These are phyloP conservation scores for Fusarium denticulatum DNA, from an alignment of 2,329 filamentous ascomycete species.

Conservation along the genomic window DNA sequence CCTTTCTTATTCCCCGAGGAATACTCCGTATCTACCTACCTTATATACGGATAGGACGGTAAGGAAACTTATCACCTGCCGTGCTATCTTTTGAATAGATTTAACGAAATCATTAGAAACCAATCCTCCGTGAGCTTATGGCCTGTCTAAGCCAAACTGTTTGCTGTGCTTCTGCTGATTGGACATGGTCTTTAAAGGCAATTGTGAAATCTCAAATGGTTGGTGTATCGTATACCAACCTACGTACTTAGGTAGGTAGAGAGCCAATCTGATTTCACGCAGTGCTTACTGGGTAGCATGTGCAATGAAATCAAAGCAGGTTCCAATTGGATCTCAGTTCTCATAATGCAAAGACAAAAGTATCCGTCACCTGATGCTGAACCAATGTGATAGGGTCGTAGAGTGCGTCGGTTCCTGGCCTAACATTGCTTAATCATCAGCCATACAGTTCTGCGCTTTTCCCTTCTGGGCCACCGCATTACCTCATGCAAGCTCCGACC, in stretches of 20 bases:
- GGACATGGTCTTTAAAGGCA: neutral
- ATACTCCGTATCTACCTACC: neutral
- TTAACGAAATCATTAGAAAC: neutral
- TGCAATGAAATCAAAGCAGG: neutral
- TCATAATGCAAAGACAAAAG: neutral
- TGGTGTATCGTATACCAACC: neutral
- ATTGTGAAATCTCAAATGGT: neutral
- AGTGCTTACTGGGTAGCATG: neutral
- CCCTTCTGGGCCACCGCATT: constrained; percentile 30
- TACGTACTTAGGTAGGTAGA: neutral
- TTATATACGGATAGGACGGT: neutral
- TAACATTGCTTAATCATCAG: constrained; percentile 12
- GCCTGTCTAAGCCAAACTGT: neutral
- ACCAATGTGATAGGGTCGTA: neutral
- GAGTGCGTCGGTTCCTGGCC: constrained; percentile 5
- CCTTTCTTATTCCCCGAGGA: neutral
- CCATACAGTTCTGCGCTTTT: constrained; percentile 1
- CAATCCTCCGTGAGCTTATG: neutral
- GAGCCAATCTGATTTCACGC: neutral
- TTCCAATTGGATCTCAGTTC: neutral
- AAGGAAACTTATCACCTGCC: neutral
- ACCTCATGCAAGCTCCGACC: constrained; percentile 43
- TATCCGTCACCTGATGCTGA: neutral
- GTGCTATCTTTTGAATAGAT: neutral
- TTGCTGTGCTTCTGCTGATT: neutral